Percentiles rank a stretch among this genome's conserved stretches.
phyloP scores from a whole-genome alignment of 306 rosid genomes.

The Gastrolobium villosum region DNA sequence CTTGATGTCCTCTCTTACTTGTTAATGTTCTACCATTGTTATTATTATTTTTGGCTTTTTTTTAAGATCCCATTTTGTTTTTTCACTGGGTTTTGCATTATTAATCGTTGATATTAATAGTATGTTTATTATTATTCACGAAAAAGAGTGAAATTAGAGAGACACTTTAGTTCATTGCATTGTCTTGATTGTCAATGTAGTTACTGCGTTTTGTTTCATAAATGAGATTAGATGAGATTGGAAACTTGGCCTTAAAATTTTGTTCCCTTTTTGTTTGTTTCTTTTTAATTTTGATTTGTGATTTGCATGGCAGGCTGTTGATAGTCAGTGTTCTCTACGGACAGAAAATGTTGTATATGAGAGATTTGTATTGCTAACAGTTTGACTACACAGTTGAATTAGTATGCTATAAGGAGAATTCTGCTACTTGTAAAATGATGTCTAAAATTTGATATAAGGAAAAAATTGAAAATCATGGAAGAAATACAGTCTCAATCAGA shows the following conservation, averaged over 20 bases:
- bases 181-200: constrained; percentile 21
- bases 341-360: constrained; percentile 24
- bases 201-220: constrained; percentile 32
- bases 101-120: background rate
- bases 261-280: background rate
- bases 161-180: constrained; percentile 36
- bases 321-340: constrained; percentile 18
- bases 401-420: constrained; percentile 30
- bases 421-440: constrained; percentile 44
- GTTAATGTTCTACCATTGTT: constrained; percentile 20
- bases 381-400: constrained; percentile 18
- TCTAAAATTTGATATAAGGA: constrained; percentile 2
- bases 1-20: constrained; percentile 16
- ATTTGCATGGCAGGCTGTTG: constrained; percentile 40
- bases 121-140: background rate
- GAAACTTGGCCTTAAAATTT: constrained; percentile 22
- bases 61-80: background rate
- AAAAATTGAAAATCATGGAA: constrained; percentile 62
- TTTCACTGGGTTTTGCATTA: constrained; percentile 6
- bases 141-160: background rate
- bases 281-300: constrained; percentile 43
- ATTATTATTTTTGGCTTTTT: background rate
- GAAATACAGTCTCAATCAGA: constrained; percentile 98
- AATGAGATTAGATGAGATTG: constrained; percentile 18
- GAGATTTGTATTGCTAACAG: background rate